Percentiles rank a stretch among this genome's conserved stretches.
Conservation (phyloP, 176 grass and related monocot species). For the Pharus latifolius region DNA sequence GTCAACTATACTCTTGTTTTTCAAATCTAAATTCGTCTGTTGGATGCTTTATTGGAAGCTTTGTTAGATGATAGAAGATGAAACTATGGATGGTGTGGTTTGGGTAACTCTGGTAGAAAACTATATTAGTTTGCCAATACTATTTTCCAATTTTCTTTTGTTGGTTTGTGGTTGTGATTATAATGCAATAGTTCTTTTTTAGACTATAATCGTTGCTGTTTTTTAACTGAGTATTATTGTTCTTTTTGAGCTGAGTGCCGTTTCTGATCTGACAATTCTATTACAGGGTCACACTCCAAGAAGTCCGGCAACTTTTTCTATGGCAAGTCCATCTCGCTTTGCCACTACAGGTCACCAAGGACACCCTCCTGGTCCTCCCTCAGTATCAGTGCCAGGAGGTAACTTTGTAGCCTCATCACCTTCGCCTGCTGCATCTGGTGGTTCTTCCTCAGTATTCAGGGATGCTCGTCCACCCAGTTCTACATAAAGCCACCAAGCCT, state of each 20-base stretch:
- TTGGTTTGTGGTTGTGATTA: background rate
- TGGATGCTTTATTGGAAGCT: background rate
- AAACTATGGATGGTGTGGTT: background rate
- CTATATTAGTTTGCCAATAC: background rate
- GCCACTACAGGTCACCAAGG: constrained; percentile 37
- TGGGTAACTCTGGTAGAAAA: too few relatives aligned
- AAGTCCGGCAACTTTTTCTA: constrained; percentile 40
- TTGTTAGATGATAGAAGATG: background rate
- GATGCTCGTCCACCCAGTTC: constrained; percentile 44
- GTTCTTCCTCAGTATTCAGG: constrained; percentile 54
- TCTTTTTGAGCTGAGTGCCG: background rate
- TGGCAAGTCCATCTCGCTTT: constrained; percentile 56
- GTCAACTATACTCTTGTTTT: background rate
- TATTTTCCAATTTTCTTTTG: background rate
- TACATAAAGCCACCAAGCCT: background rate
- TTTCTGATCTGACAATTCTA: background rate
- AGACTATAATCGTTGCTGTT: background rate
- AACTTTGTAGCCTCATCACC: constrained; percentile 65
- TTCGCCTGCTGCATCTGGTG: constrained; percentile 73
- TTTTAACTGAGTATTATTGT: background rate
- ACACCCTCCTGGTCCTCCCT: constrained; percentile 28
- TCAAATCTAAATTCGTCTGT: background rate
- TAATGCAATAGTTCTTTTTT: background rate
- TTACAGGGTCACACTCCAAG: constrained; percentile 42
- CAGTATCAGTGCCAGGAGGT: constrained; percentile 36